Evolutionary conservation across 306 rosid genomes (phyloP).

Genomic region (Cucumis melo): DNA sequence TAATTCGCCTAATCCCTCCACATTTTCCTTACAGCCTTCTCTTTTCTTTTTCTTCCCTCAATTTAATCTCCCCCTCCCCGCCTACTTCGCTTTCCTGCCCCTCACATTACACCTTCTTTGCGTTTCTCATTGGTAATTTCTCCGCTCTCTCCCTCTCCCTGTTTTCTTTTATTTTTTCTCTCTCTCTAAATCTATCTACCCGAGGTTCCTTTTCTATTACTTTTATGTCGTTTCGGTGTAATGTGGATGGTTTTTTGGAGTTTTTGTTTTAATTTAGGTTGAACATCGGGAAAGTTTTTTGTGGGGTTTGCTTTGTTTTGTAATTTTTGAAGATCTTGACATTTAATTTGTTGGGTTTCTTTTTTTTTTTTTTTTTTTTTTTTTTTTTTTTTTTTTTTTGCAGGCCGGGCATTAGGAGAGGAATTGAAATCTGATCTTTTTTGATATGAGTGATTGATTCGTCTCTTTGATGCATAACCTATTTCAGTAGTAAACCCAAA

Average conservation of each 20-base stretch:
- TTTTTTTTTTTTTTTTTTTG: background rate
- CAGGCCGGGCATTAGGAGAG: conserved; percentile 7
- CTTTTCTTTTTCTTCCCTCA: background rate
- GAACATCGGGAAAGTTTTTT: background rate
- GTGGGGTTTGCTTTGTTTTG: background rate
- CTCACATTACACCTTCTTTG: background rate
- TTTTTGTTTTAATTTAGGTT: background rate
- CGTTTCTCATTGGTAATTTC: background rate
- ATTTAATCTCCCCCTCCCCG: background rate
- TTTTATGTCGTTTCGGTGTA: background rate
- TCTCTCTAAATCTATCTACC: background rate
- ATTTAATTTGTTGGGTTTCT: background rate
- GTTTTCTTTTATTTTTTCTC: too few species aligned
- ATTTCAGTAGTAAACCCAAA: background rate
- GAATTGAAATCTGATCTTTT: conserved; percentile 25
- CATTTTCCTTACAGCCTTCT: background rate
- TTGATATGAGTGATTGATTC: conserved; percentile 53
- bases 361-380: background rate
- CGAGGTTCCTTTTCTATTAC: background rate
- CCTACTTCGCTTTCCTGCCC: conserved; percentile 1
- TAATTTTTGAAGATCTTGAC: background rate
- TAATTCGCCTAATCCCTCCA: background rate
- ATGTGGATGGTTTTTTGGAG: background rate
- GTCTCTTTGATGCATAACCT: conserved; percentile 9
- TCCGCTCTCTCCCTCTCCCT: background rate